phyloP scores from a whole-genome alignment of 148 eudicot species.

The Rhododendron simsii region DNA sequence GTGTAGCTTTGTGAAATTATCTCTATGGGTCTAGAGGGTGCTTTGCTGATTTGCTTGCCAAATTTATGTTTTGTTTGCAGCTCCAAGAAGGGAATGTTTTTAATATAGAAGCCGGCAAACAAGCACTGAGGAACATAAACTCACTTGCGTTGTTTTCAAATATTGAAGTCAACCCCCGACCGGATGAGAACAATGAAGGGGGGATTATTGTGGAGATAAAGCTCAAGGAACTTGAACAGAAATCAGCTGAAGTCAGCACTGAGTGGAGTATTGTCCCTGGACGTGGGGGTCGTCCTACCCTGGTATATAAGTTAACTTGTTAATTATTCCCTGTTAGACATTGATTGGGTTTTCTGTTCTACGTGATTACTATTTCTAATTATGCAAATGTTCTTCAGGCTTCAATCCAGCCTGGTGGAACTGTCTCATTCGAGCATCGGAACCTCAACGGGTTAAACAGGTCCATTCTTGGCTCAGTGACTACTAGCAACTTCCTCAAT shows the following conservation, averaged over 20 bases:
- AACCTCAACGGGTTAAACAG: conserved; percentile 86
- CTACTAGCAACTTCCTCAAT: conserved; percentile 87
- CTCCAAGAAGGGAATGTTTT: conserved; percentile 79
- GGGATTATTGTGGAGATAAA: conserved; percentile 92
- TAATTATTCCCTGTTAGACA: neutral
- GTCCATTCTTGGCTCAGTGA: conserved; percentile 84
- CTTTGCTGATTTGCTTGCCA: neutral
- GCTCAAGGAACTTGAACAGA: conserved; percentile 90
- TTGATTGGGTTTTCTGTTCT: neutral
- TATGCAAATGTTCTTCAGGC: conserved; percentile 48
- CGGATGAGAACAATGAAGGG: conserved; percentile 93
- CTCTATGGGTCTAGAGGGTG: neutral
- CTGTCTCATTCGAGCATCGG: conserved; percentile 89
- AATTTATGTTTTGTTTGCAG: conserved; percentile 38
- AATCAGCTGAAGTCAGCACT: conserved; percentile 92
- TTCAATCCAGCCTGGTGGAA: conserved; percentile 94
- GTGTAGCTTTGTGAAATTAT: neutral
- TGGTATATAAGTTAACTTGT: conserved; percentile 42
- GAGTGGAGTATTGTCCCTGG: conserved; percentile 99
- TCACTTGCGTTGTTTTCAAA: conserved; percentile 86
- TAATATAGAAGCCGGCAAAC: conserved; percentile 93
- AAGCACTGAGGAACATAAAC: conserved; percentile 90
- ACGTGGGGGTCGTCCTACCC: conserved; percentile 85
- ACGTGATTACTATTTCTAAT: neutral
- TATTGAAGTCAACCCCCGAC: conserved; percentile 92